Evolutionary conservation across 352 stramenopile genomes (phyloP), one percentile per base, ranked within the genome.

Genomic region (Pythium scleroteichum): DNA sequence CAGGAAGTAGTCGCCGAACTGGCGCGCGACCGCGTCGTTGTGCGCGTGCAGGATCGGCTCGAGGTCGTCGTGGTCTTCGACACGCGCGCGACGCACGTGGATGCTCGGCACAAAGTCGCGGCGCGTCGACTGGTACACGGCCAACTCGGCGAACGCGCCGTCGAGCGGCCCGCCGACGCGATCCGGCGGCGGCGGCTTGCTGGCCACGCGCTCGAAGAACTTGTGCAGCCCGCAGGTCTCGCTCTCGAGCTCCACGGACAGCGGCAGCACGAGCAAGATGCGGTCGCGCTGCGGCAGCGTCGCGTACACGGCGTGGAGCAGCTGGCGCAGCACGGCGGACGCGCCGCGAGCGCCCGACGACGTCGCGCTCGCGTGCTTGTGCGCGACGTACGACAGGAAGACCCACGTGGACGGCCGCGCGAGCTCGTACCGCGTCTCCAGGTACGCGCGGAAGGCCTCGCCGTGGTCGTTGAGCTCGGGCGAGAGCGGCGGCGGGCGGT

Each of bases 1-100:
- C 8, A 98, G 68, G 61, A 97, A 97, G 64, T 94, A 98, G n/a
- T 96, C 82, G 13, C 92, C 92, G 53, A 96, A 97, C 0, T 79
- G 70, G 10, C 73, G 69, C 12, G 78, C 69, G 8, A 98, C 74
- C 3, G 72, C 57, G 50, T 88, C 73, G 48, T 78, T 83, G 57
- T 94, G 85, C 10, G 62, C 48, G 17, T 66, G 72, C 3, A 94
- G 61, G 50, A 94, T 88, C 16, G 82, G 82, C 26, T 87, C 77
- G 4, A 94, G 65, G 53, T 94, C 85, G 45, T 94, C 85, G 46
- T 92, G 83, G 63, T 94, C 85, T 72, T 94, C 85, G 12, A 94
- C 82, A 38, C 83, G 76, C 0, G 85, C 85, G 8, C 76, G 78
- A 17, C 82, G 79, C 12, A 94, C 72, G 56, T 82, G 73, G 0